These are phyloP conservation scores for Yamadazyma phyllophila DNA, from an alignment of 805 yeast species.

Conservation along the genomic window DNA sequence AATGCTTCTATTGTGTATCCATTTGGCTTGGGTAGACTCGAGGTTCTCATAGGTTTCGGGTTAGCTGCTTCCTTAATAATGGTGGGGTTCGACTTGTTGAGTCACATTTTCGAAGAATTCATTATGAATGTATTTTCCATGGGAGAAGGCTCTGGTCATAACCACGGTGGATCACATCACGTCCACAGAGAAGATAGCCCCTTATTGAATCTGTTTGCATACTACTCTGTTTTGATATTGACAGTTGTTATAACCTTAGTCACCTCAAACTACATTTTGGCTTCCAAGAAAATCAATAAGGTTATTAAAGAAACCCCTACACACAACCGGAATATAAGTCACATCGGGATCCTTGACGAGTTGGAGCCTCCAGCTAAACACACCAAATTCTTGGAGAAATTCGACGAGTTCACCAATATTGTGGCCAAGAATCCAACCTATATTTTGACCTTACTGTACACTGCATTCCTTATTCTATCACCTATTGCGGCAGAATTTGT, in stretches of 20 bases:
- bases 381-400: constrained; percentile 8
- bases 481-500: constrained; percentile 38
- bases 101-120: constrained; percentile 82
- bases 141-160: constrained; percentile 20
- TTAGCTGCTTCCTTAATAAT: constrained; percentile 79
- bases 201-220: constrained; percentile 21
- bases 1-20: constrained; percentile 80
- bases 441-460: constrained; percentile 43
- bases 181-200: constrained; percentile 30
- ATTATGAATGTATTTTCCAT: constrained; percentile 40
- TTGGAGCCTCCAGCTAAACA: constrained; percentile 3
- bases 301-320: constrained; percentile 24
- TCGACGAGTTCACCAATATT: constrained; percentile 12
- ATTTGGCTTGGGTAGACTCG: constrained; percentile 89
- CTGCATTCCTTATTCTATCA: constrained; percentile 37
- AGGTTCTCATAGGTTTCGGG: constrained; percentile 85
- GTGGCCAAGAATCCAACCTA: constrained; percentile 42
- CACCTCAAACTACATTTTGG: constrained; percentile 34
- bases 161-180: constrained; percentile 37
- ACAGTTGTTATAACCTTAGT: constrained; percentile 28
- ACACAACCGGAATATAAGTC: constrained; percentile 17
- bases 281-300: constrained; percentile 31
- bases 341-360: constrained; percentile 14
- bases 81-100: constrained; percentile 85
- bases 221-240: constrained; percentile 24